Base-by-base conservation (phyloP, 345 rosid genomes). In the Sonneratia caseolaris region DNA sequence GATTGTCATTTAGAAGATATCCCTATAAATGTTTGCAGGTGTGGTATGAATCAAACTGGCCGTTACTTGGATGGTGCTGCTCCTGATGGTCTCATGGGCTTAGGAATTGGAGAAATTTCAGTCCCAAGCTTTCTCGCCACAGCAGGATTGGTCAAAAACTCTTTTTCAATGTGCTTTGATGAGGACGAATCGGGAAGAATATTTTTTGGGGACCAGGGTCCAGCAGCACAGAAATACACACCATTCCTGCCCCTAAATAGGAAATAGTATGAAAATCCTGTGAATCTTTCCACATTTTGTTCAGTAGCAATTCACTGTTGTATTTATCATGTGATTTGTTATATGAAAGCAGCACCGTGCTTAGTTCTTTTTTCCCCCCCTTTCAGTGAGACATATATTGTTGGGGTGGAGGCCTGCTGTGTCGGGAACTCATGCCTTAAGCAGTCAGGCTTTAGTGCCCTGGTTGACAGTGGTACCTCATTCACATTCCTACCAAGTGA, bases 1-100 rank as follows among this genome's bases (percentile, higher is more conserved):
- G 62, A 14, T 42, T 65, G 21, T 40, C 24, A 37, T 48, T 65
- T 6, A 45, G 21, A 51, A 68, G 65, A 16, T 27, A n/a, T 73
- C 9, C 74, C 57, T 48, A 75, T 47, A 11, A 72, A 47, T 71
- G 37, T 64, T 64, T 37, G 72, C 81, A 93, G 98, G 76, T 93
- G 98, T 85, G 98, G 97, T 72, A 89, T 81, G 91, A 93, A 84
- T 81, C 97, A 93, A 81, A 91, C 84, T 77, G 98, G 98, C 42
- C 86, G 61, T 7, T 93, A 84, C 81, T 80, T 93, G 81, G 80
- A 82, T 55, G 97, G 96, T 37, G 81, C 76, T 79, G 97, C 97
- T 68, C 97, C 97, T 69, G 97, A 93, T 82, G 98, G 98, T 76
- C 84, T 93, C 71, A 79, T 89, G 93, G 98, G 97, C 45, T 82